Base-by-base conservation (phyloP, 352 stramenopile species). In the Phytopythium helicoides region DNA sequence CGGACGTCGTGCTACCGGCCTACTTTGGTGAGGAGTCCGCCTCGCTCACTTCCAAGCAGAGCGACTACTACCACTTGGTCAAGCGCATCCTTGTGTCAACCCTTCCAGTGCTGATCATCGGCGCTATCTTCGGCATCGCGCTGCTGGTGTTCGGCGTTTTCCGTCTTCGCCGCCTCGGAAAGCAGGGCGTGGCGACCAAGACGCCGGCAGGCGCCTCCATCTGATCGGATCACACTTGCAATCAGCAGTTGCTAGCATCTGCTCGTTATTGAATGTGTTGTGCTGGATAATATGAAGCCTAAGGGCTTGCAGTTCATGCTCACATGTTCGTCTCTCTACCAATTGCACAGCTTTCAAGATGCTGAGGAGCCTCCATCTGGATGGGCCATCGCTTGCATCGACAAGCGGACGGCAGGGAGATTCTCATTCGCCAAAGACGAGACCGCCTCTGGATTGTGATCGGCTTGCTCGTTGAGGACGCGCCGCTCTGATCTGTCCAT, bases 1-100 rank as follows among this genome's bases (percentile, higher is more conserved):
- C 71, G 18, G 79, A 89, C 35, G 61, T 87, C 37, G 67, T 86
- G 34, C 55, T 72, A 22, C 74, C 76, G 4, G 59, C 66, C 33
- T 87, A 87, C 62, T 76, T 69, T 57, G 79, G 72, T 28, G 52
- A 86, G 42, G 79, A 89, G 41, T 64, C 38, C 49, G 64, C 74
- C 47, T 62, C 40, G 7, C 58, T 87, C 49, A 66, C 59, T 21
- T 48, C 66, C 36, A 56, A 38, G 23, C 56, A 58, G 25, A 62
- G 74, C 21, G 56, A 68, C 44, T 62, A 64, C 36, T 88, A 78
- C 68, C 64, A 83, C 54, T 54, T 51, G 38, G 60, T 87, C 44
- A 58, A 63, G 23, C 23, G 33, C 16, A 31, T 89, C 22, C 58
- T 85, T 22, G 48, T 35, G 45, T 78, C 76, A 47, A 42, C 86